Percentiles rank a stretch among this genome's conserved stretches.
phyloP scores from a whole-genome alignment of 352 stramenopile genomes.

The Phytophthora rubi region DNA sequence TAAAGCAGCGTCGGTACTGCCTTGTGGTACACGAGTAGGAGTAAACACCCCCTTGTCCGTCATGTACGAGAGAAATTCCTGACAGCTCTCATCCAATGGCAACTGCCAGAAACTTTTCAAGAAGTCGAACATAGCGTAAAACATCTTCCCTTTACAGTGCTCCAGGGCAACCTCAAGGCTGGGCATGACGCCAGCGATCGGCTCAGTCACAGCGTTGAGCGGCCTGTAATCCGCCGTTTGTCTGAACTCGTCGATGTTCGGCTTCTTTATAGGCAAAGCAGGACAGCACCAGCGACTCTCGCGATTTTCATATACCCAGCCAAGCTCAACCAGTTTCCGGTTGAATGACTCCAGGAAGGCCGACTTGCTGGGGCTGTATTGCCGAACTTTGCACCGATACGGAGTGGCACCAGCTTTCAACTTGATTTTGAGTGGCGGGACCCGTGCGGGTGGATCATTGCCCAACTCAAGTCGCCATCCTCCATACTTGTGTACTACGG shows the following conservation, averaged over 20 bases:
- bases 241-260: neutral
- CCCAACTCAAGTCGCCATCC: slow-evolving; percentile 8
- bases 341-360: slow-evolving; percentile 3
- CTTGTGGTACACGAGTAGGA: slow-evolving; percentile 2
- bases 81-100: slow-evolving; percentile 8
- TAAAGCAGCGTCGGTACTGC: slow-evolving; percentile 4
- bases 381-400: slow-evolving; percentile 12
- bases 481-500: neutral
- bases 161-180: slow-evolving; percentile 1
- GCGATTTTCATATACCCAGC: slow-evolving; percentile 12
- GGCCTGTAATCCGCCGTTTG: slow-evolving; percentile 5
- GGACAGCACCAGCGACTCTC: slow-evolving; percentile 15
- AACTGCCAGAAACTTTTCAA: slow-evolving; percentile 39
- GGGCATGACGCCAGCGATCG: slow-evolving; percentile 13
- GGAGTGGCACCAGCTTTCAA: slow-evolving; percentile 1
- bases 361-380: slow-evolving; percentile 13
- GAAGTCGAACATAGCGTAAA: slow-evolving; percentile 21
- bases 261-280: neutral
- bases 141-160: neutral
- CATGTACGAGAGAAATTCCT: slow-evolving; percentile 31
- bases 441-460: slow-evolving; percentile 4
- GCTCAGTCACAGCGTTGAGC: slow-evolving; percentile 1
- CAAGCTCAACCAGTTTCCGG: slow-evolving; percentile 1
- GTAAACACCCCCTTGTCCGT: slow-evolving; percentile 30
- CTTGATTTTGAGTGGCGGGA: slow-evolving; percentile 5